Base-by-base conservation (phyloP, 2,329 filamentous ascomycete genomes). In the Xylaria polymorpha region DNA sequence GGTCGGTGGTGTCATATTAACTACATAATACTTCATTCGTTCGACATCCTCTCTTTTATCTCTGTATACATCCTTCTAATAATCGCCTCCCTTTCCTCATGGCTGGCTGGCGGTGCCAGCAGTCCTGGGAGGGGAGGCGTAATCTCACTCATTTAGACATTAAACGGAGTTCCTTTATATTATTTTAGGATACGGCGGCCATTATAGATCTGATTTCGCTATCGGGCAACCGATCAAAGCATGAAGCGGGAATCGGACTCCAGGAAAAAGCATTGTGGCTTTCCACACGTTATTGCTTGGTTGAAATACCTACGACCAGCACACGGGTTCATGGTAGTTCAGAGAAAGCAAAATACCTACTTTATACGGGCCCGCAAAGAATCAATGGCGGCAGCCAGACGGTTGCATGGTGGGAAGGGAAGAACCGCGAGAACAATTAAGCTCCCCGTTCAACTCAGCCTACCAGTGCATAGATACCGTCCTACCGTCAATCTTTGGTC, bases 191-290 rank as follows among this genome's bases (percentile, higher is more conserved):
- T 55, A 72, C 41, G 61, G 64, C 48, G 67, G 62, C 32, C 44
- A 66, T 62, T 56, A 72, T 72, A 74, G 67, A 74, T 74, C 53
- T 71, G 63, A 69, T 65, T 73, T 76, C 66, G 64, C 72, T 76
- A 74, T 74, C 74, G 75, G 74, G 74, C 75, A 74, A 77, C 74
- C 74, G 76, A 75, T 61, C 68, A 70, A 62, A 59, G 61, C 66
- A 66, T 69, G 48, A 59, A 55, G 63, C 66, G 51, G 59, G 55
- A 51, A 53, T 61, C 59, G 59, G 66, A 65, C 65, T 44, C 55
- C 62, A 68, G 56, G 64, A 60, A 68, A 70, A 70, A 65, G 64
- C 58, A 67, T 65, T 53, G 18, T 61, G 41, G 61, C 61, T 39
- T 68, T 61, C 39, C 48, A 55, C 70, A 67, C 25, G 25, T 71